Evolutionary conservation across 768 basidiomycete species (phyloP), one percentile per base, ranked within the genome.

Genomic region (Leccinum obscurum): DNA sequence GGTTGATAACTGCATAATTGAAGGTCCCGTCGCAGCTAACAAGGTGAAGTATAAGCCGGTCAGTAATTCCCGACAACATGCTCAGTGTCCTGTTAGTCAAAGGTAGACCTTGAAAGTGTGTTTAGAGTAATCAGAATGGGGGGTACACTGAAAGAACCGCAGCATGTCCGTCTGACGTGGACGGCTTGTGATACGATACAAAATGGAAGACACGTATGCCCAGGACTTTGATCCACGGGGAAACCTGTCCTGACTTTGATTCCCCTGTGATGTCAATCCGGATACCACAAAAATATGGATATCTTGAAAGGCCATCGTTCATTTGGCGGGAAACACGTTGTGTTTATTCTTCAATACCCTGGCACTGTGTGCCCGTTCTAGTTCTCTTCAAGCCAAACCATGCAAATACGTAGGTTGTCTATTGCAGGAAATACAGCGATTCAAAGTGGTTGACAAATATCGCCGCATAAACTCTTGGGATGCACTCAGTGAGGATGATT

Each of bases 401-500:
- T 50, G 50, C 56, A 55, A 65, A 65, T 56, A 61, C 13, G 61
- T 5, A 57, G 26, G 44, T 58, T 44, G 60, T 72, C 72, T 72
- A 72, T 74, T 35, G 64, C 53, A 26, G 39, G 54, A 24, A 52
- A 30, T 72, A 71, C 68, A 71, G 58, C 41, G 59, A 58, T 62
- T 44, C 55, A 64, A 56, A 57, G 54, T 61, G 62, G 59, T 41
- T 54, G 55, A 59, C 13, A 54, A 52, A 39, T 26, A 49, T 49
- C 54, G 49, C 58, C 39, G 24, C 61, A 17, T 55, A 41, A 52
- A 58, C 30, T 52, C 48, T 34, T 61, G 32, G 26, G 50, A 59
- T 15, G 52, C 62, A 56, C 58, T 76, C 78, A 93, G 77, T 93
- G 92, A n/a, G 87, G 77, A 74, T 90, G 87, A 80, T 93, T 92